phyloP scores from a whole-genome alignment of 2,329 filamentous ascomycete genomes.

The Mycocentrospora acerina region DNA sequence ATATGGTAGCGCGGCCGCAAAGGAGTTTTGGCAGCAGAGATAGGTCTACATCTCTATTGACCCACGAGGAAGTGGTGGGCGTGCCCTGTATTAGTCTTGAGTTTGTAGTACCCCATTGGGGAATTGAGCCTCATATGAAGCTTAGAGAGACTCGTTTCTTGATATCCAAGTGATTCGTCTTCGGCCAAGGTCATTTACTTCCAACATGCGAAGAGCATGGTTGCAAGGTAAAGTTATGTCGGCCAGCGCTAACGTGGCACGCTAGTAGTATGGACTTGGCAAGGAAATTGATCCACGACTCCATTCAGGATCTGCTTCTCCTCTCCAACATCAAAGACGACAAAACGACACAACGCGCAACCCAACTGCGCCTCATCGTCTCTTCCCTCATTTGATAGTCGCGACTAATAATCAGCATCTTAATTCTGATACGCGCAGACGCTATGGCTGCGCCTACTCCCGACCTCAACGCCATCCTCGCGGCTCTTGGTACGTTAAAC shows the following conservation, averaged over 20 bases:
- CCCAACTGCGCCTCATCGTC: constrained; percentile 3
- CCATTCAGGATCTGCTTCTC: constrained; percentile 10
- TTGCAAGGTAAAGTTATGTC: too few species aligned
- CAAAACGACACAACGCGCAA: constrained; percentile 13
- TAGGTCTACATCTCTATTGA: constrained; percentile 3
- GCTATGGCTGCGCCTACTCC: constrained; percentile 38
- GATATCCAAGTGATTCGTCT: background rate
- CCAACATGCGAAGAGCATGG: too few species aligned
- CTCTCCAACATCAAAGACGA: constrained; percentile 13
- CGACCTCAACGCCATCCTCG: constrained; percentile 43
- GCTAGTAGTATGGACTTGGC: background rate
- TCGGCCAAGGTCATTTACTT: too few species aligned
- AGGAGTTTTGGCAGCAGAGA: background rate
- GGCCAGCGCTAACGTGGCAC: too few species aligned
- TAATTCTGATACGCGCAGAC: constrained; percentile 7
- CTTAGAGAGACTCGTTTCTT: too few species aligned
- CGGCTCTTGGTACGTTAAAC: constrained; percentile 37
- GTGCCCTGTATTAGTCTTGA: constrained; percentile 4
- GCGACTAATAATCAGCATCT: constrained; percentile 2
- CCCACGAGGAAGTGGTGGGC: constrained; percentile 3
- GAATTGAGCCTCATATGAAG: too few species aligned
- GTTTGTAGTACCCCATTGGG: constrained; percentile 9
- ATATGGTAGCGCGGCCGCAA: background rate
- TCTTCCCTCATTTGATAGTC: constrained; percentile 1
- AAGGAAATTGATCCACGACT: constrained; percentile 3